A percentile compares a stretch with the other conserved stretches of the same genome.
These are phyloP conservation scores for Aethionema arabicum DNA, from an alignment of 345 rosid genomes.

Conservation along the genomic window DNA sequence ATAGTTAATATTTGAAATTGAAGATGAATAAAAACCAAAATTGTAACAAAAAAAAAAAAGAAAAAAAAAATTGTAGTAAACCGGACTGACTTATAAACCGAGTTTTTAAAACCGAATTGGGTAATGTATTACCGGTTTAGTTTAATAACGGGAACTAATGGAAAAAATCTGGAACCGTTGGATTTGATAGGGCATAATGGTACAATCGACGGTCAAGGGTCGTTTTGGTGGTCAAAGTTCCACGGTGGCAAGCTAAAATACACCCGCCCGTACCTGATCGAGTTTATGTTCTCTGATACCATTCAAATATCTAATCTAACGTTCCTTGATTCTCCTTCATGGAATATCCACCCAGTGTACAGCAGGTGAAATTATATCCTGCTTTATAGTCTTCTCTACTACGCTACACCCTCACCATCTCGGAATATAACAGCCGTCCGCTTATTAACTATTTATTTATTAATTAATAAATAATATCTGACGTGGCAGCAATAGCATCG, in stretches of 20 bases:
- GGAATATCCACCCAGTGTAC: conserved; percentile 93
- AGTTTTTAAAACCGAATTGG: too few species aligned
- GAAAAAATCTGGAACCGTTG: conserved; percentile 13
- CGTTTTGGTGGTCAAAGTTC: conserved; percentile 88
- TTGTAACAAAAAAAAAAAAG: too few species aligned
- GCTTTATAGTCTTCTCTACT: neutral
- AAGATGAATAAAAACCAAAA: too few species aligned
- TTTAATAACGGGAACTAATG: neutral
- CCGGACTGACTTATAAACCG: too few species aligned
- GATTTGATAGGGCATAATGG: conserved; percentile 65
- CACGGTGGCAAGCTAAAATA: conserved; percentile 73
- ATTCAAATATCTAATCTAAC: conserved; percentile 85
- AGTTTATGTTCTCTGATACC: conserved; percentile 62
- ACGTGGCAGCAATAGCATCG: conserved; percentile 58
- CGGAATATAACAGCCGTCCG: neutral
- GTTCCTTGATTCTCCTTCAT: conserved; percentile 79
- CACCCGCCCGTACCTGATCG: conserved; percentile 86
- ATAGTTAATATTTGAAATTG: too few species aligned
- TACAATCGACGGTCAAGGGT: conserved; percentile 89
- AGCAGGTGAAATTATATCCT: conserved; percentile 52
- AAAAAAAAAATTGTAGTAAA: too few species aligned
- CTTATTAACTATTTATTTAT: neutral
- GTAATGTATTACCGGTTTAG: neutral
- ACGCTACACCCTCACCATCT: conserved; percentile 5
- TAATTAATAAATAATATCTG: neutral